These are phyloP conservation scores for Podospora fimiseda DNA, from an alignment of 495 filamentous ascomycete genomes.

Conservation along the genomic window DNA sequence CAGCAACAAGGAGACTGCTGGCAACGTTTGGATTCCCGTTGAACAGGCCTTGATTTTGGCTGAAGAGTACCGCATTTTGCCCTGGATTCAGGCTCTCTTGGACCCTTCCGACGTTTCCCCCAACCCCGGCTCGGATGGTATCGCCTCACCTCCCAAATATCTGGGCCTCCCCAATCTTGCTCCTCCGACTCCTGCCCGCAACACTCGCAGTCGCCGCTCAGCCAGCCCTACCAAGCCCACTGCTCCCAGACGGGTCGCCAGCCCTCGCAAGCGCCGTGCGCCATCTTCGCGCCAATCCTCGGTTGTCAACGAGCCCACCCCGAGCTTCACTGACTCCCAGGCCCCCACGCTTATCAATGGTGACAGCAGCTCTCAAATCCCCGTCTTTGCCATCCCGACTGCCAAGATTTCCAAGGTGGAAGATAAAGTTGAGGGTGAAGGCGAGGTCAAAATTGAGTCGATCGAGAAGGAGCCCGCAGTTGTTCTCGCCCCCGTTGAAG, in stretches of 20 bases:
- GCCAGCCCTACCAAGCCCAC: slow-evolving; percentile 48
- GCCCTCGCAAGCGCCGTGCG: slow-evolving; percentile 66
- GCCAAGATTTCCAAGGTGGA: slow-evolving; percentile 29
- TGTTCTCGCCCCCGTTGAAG: slow-evolving; percentile 42
- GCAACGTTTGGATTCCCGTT: slow-evolving; percentile 88
- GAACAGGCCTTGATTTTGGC: slow-evolving; percentile 75
- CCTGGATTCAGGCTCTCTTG: slow-evolving; percentile 86
- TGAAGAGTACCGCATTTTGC: slow-evolving; percentile 67
- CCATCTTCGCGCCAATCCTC: slow-evolving; percentile 42
- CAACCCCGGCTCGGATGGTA: slow-evolving; percentile 40
- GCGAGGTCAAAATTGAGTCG: slow-evolving; percentile 34
- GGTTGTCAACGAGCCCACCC: slow-evolving; percentile 23
- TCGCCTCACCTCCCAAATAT: slow-evolving; percentile 64
- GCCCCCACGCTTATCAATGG: slow-evolving; percentile 31
- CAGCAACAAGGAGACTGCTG: slow-evolving; percentile 85
- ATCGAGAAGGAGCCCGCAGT: slow-evolving; percentile 36
- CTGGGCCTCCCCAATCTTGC: slow-evolving; percentile 29
- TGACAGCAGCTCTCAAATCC: slow-evolving; percentile 24
- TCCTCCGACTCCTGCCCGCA: slow-evolving; percentile 38
- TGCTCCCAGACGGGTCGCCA: slow-evolving; percentile 43
- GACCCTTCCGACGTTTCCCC: slow-evolving; percentile 63
- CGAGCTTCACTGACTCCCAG: slow-evolving; percentile 27
- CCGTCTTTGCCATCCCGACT: slow-evolving; percentile 14
- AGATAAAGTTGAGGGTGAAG: slow-evolving; percentile 25
- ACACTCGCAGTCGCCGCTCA: slow-evolving; percentile 45